Conservation (phyloP, 2,329 filamentous ascomycete genomes). For the Chrysosporium queenslandicum region DNA sequence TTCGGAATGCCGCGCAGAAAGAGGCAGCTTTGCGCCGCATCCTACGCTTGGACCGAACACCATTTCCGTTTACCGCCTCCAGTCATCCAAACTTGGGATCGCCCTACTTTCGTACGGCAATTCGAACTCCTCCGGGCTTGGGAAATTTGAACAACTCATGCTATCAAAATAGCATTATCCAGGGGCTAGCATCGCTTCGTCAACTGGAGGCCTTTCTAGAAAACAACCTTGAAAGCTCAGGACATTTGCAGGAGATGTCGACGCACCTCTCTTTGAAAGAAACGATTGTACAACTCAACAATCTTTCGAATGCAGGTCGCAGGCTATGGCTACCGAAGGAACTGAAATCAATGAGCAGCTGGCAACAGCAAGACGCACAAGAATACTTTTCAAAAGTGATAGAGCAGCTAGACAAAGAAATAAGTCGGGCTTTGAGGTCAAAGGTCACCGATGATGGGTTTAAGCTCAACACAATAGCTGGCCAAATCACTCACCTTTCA, state of each 20-base stretch:
- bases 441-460: constrained; percentile 38
- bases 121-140: constrained; percentile 49
- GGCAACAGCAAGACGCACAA: constrained; percentile 94
- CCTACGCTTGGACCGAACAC: constrained; percentile 50
- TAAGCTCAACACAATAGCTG: constrained; percentile 20
- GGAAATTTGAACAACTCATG: constrained; percentile 93
- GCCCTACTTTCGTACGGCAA: constrained; percentile 35
- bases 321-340: constrained; percentile 72
- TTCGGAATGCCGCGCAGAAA: constrained; percentile 42
- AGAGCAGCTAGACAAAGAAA: constrained; percentile 72
- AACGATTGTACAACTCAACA: constrained; percentile 61
- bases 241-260: constrained; percentile 27
- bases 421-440: constrained; percentile 43
- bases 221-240: constrained; percentile 31
- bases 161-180: constrained; percentile 93
- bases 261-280: constrained; percentile 50
- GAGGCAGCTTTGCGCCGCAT: constrained; percentile 55
- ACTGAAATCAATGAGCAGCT: constrained; percentile 86
- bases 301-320: constrained; percentile 58
- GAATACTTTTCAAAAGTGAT: constrained; percentile 91
- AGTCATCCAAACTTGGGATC: constrained; percentile 47
- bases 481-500: constrained; percentile 9
- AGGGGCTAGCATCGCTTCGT: constrained; percentile 66
- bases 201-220: constrained; percentile 58
- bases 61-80: constrained; percentile 41